Conservation (phyloP, 306 rosid genomes). For the Sicyos edulis region DNA sequence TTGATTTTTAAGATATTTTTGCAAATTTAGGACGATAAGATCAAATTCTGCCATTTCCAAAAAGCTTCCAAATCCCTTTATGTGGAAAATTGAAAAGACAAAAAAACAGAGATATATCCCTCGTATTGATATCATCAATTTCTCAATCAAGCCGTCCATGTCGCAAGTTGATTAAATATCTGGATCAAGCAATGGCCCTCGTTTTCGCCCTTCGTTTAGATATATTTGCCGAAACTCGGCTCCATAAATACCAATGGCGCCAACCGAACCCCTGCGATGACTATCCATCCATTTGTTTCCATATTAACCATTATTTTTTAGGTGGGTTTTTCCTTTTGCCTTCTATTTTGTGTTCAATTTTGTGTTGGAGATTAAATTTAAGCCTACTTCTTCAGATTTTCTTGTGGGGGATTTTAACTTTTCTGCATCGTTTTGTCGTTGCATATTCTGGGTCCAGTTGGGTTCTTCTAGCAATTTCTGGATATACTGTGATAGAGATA, state of each 20-base stretch:
- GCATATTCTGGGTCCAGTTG: slow-evolving; percentile 19
- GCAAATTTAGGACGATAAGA: background rate
- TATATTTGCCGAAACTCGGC: background rate
- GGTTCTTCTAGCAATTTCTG: slow-evolving; percentile 30
- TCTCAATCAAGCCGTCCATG: background rate
- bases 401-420: background rate
- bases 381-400: too few species aligned
- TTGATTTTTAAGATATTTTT: slow-evolving; percentile 6
- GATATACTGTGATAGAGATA: slow-evolving; percentile 20
- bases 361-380: background rate
- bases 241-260: slow-evolving; percentile 11
- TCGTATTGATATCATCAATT: background rate
- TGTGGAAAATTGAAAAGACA: background rate
- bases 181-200: slow-evolving; percentile 11
- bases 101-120: background rate
- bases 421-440: slow-evolving; percentile 5
- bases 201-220: slow-evolving; percentile 13
- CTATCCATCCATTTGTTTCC: background rate
- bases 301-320: background rate
- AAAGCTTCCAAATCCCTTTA: background rate
- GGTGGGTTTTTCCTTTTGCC: background rate
- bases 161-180: slow-evolving; percentile 19
- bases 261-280: background rate
- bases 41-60: background rate
- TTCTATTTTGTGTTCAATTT: background rate